Evolutionary conservation across 768 basidiomycete genomes (phyloP), one percentile per base, ranked within the genome.

Genomic region (Inosperma sp.): DNA sequence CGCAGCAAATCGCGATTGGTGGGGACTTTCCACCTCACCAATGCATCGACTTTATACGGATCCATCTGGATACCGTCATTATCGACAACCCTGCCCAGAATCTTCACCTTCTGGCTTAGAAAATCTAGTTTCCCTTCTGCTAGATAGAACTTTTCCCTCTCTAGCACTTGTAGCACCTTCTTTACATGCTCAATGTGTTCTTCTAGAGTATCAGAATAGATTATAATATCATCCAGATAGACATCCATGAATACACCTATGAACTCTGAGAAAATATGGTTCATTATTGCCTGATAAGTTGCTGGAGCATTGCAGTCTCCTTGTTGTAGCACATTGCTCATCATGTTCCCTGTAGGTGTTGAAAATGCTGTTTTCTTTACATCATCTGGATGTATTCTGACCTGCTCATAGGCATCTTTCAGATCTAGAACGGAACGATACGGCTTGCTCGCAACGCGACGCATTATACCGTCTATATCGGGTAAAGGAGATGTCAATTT

Each of bases 1-100:
- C 54, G 44, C 2, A 74, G 41, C 17, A 66, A 52, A 19, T 64
- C 66, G 3, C 61, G 59, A 21, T 58, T 66, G 1, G 63, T 65
- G 0, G 68, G 68, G 4, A 51, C 55, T 39, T 66, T 66, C 68
- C 65, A 69, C 9, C 67, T 66, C 2, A 59, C 1, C 0, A 75
- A 60, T 0, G 54, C 37, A 36, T 76, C 69, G 0, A 77, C 72
- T 39, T 76, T 77, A 17, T 66, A 48, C 0, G 68, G 71, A 26
- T 76, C 71, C 71, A 75, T 75, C 0, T 26, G 35, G 7, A 76
- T 73, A 0, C 73, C 71, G 0, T 64, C 4, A 7, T 67, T 59
- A 19, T 71, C 65, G 1, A 77, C 51, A 13, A 61, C 27, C 2
- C 45, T 48, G 9, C 57, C 57, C 2, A 61, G 42, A 8, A 72